Conservation (phyloP, 2,329 filamentous ascomycete genomes). For the Pseudogymnoascus sp. region DNA sequence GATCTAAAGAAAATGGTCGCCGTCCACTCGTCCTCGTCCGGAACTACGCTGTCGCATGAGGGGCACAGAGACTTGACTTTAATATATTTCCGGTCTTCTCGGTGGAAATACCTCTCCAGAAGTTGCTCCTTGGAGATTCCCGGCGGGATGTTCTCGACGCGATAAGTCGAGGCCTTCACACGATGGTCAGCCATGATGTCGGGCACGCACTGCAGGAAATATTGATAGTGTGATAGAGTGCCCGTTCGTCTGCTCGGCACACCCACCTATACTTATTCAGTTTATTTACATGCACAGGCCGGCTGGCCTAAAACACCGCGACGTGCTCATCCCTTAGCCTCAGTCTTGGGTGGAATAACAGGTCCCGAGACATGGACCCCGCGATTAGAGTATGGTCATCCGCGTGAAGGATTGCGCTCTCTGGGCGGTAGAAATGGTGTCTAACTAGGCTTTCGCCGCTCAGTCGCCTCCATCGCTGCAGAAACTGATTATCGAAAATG, state of each 20-base stretch:
- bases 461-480: not conserved
- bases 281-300: constrained; percentile 3
- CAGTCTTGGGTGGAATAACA: constrained; percentile 1
- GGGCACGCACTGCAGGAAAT: not conserved
- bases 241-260: not conserved
- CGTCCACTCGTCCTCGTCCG: constrained; percentile 4
- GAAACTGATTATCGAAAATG: constrained; percentile 2
- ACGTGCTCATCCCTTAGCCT: not conserved
- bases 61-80: constrained; percentile 13
- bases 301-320: not conserved
- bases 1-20: not conserved
- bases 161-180: constrained; percentile 6
- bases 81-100: constrained; percentile 3
- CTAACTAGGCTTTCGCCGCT: not conserved
- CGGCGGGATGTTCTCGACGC: constrained; percentile 14
- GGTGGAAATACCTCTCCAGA: not conserved
- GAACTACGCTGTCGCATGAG: not conserved
- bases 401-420: not conserved
- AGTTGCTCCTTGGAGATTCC: constrained; percentile 12
- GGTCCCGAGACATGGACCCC: constrained; percentile 6
- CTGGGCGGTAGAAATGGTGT: not conserved
- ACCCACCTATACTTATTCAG: not conserved
- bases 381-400: not conserved
- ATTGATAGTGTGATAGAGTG: not conserved
- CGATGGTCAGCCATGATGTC: not conserved